Conservation (phyloP, 1,139 yeast genomes). For the Ogataea hybrid region DNA sequence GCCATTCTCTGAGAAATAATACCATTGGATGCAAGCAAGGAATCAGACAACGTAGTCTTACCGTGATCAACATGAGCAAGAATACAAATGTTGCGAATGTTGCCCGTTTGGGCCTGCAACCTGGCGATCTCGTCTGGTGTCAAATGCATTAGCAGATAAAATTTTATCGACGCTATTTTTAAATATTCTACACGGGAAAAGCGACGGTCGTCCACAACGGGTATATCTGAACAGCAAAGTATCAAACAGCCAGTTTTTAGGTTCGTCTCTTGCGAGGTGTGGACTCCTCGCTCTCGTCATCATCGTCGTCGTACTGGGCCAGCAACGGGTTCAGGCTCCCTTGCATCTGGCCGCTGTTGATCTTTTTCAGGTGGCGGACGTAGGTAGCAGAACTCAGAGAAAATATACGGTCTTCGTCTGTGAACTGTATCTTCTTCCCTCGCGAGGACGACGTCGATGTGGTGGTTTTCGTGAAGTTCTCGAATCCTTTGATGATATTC, state of each 20-base stretch:
- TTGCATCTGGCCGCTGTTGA: conserved; percentile 23
- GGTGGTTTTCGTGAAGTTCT: conserved; percentile 63
- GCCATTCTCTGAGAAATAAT: conserved; percentile 94
- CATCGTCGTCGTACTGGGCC: conserved; percentile 19
- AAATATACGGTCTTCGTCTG: conserved; percentile 83
- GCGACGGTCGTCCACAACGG: conserved; percentile 10
- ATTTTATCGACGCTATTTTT: conserved; percentile 1
- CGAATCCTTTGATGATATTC: conserved; percentile 87
- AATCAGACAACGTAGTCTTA: conserved; percentile 91
- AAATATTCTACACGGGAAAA: not conserved
- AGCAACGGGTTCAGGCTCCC: conserved; percentile 14
- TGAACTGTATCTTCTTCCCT: conserved; percentile 55
- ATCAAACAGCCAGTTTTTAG: not conserved
- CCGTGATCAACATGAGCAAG: conserved; percentile 99
- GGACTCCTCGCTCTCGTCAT: conserved; percentile 22
- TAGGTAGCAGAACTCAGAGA: conserved; percentile 76
- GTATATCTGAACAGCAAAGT: not conserved
- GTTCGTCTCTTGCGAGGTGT: conserved; percentile 21
- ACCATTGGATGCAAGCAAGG: conserved; percentile 91
- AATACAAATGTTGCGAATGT: conserved; percentile 87
- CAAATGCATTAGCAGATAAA: conserved; percentile 39
- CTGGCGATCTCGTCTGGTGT: conserved; percentile 62
- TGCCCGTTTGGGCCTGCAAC: conserved; percentile 66
- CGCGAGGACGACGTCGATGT: conserved; percentile 35
- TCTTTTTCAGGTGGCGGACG: conserved; percentile 56